phyloP scores from a whole-genome alignment of 1,284 basidiomycete species.

The Moniliophthora roreri region DNA sequence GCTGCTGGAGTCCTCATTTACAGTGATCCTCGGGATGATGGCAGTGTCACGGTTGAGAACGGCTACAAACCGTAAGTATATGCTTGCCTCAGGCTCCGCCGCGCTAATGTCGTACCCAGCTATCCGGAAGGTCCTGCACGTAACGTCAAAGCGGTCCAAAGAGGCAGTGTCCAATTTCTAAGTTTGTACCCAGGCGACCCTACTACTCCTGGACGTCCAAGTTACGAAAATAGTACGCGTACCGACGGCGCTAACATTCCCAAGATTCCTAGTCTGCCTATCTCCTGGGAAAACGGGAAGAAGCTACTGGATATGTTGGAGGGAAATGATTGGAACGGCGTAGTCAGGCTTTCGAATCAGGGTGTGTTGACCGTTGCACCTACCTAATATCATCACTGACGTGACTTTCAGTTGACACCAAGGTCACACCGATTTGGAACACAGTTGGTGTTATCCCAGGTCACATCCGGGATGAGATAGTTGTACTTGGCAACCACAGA shows the following conservation, averaged over 20 bases:
- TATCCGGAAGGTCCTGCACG: constrained; percentile 87
- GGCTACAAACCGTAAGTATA: constrained; percentile 60
- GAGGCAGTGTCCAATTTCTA: constrained; percentile 86
- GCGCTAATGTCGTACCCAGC: too few species aligned
- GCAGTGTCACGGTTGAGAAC: constrained; percentile 76
- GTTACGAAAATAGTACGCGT: constrained; percentile 83
- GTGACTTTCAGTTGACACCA: constrained; percentile 57
- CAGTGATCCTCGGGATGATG: constrained; percentile 88
- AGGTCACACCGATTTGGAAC: constrained; percentile 86
- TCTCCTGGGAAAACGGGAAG: constrained; percentile 72
- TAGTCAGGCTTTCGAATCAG: constrained; percentile 60
- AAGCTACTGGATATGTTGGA: constrained; percentile 60
- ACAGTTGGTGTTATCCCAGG: constrained; percentile 83
- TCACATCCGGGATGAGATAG: constrained; percentile 39
- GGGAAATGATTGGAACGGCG: too few species aligned
- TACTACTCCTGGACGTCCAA: constrained; percentile 84
- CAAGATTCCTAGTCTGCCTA: constrained; percentile 78
- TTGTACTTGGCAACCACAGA: constrained; percentile 16
- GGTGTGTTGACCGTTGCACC: constrained; percentile 36
- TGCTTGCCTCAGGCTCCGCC: too few species aligned
- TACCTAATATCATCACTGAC: background rate
- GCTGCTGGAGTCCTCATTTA: constrained; percentile 80
- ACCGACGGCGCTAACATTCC: constrained; percentile 72
- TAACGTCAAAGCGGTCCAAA: constrained; percentile 81
- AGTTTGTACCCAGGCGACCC: constrained; percentile 84